Conservation (phyloP, 164 flowering plant genomes). For the Berberis thunbergii region DNA sequence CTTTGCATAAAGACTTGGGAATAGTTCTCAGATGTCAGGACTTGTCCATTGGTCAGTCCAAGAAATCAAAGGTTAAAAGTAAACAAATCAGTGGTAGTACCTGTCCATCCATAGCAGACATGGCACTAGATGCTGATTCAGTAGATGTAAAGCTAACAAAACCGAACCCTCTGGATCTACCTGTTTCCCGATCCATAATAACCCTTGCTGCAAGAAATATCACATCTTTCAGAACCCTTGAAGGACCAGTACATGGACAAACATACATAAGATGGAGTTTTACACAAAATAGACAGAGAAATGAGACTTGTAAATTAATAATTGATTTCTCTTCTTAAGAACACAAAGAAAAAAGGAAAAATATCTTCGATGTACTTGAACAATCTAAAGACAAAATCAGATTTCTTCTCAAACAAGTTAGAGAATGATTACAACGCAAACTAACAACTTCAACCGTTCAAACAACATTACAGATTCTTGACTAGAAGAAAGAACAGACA, state of each 20-base stretch:
- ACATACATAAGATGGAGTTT: neutral
- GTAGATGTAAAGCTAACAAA: constrained; percentile 34
- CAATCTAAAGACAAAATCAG: too few relatives aligned
- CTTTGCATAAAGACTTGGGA: neutral
- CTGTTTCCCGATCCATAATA: constrained; percentile 35
- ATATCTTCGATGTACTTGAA: too few relatives aligned
- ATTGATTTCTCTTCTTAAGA: too few relatives aligned
- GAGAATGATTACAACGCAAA: too few relatives aligned
- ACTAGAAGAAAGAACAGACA: neutral
- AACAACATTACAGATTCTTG: too few relatives aligned
- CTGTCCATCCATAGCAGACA: constrained; percentile 39
- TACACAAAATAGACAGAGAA: neutral
- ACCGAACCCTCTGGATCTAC: constrained; percentile 50
- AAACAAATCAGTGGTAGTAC: constrained; percentile 14
- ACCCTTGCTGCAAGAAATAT: constrained; percentile 31
- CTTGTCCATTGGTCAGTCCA: neutral
- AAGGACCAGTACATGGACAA: neutral
- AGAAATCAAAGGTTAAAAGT: neutral
- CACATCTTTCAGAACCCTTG: neutral
- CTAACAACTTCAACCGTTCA: too few relatives aligned
- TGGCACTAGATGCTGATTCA: constrained; percentile 37
- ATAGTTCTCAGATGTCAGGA: neutral
- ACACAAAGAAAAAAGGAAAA: too few relatives aligned
- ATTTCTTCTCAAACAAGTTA: too few relatives aligned
- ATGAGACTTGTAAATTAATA: too few relatives aligned